Percentiles rank a stretch among this genome's conserved stretches.
Evolutionary conservation across 352 stramenopile species (phyloP).

Genomic region (Globisporangium alternatum): DNA sequence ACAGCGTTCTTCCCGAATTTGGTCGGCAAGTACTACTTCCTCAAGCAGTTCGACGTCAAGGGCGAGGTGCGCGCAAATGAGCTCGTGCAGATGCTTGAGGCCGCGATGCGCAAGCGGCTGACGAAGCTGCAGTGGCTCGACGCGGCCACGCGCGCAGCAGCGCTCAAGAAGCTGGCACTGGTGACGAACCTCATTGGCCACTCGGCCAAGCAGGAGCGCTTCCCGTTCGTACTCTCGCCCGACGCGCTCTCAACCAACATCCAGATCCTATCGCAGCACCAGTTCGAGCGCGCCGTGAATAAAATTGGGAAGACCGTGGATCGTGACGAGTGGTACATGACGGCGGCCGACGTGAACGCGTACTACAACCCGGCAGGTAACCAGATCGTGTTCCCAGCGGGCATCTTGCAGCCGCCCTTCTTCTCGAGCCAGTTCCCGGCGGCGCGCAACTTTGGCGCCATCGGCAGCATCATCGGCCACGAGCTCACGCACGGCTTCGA

Average conservation of each 20-base stretch:
- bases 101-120: conserved; percentile 72
- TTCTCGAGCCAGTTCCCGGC: conserved; percentile 82
- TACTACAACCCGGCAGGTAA: conserved; percentile 74
- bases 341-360: conserved; percentile 91
- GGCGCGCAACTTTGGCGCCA: conserved; percentile 92
- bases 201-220: conserved; percentile 38
- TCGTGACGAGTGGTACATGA: conserved; percentile 87
- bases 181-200: conserved; percentile 75
- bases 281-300: conserved; percentile 41
- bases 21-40: conserved; percentile 90
- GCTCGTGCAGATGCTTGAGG: conserved; percentile 86
- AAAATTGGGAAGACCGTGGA: conserved; percentile 48
- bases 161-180: conserved; percentile 86
- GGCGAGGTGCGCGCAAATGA: conserved; percentile 77
- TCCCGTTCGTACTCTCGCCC: conserved; percentile 47
- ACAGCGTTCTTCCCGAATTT: conserved; percentile 49
- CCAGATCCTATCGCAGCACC: conserved; percentile 35
- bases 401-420: conserved; percentile 94
- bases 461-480: conserved; percentile 93
- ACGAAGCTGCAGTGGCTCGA: conserved; percentile 89
- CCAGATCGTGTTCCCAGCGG: conserved; percentile 96
- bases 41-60: conserved; percentile 84
- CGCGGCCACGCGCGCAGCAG: conserved; percentile 65
- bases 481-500: conserved; percentile 97
- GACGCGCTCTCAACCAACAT: conserved; percentile 48